A percentile compares a stretch with the other conserved stretches of the same genome.
These are phyloP conservation scores for Yamadazyma sp. DNA, from an alignment of 805 yeast species.

Conservation along the genomic window DNA sequence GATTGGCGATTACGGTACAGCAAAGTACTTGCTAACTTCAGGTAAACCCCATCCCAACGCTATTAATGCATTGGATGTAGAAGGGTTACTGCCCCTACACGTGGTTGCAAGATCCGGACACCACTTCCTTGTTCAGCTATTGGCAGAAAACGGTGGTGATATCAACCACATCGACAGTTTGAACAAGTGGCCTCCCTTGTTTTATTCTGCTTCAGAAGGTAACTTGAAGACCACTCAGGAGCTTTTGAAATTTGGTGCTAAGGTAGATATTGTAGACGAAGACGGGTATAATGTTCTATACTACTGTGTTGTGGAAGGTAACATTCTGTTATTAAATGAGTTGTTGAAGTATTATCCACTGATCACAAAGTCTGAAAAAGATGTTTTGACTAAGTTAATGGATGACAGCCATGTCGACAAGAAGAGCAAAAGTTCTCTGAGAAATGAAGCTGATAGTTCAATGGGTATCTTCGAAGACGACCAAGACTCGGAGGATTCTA, in stretches of 20 bases:
- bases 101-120: slow-evolving; percentile 86
- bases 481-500: slow-evolving; percentile 42
- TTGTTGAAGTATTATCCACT: slow-evolving; percentile 45
- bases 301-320: slow-evolving; percentile 94
- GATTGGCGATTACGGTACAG: slow-evolving; percentile 71
- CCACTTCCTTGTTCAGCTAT: slow-evolving; percentile 60
- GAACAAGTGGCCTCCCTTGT: slow-evolving; percentile 91
- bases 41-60: slow-evolving; percentile 22
- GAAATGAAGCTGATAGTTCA: slow-evolving; percentile 12
- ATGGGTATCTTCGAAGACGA: slow-evolving; percentile 29
- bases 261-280: slow-evolving; percentile 66
- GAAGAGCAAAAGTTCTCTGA: slow-evolving; percentile 1
- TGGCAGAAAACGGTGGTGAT: slow-evolving; percentile 68
- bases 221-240: slow-evolving; percentile 67
- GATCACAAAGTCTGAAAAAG: slow-evolving; percentile 11
- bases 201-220: slow-evolving; percentile 88
- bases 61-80: slow-evolving; percentile 68
- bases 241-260: slow-evolving; percentile 73
- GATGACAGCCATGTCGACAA: slow-evolving; percentile 6
- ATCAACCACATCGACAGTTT: slow-evolving; percentile 80
- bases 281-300: slow-evolving; percentile 78
- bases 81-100: slow-evolving; percentile 86
- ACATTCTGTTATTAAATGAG: slow-evolving; percentile 73
- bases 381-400: slow-evolving; percentile 1
- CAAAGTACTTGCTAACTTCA: slow-evolving; percentile 54